These are phyloP conservation scores for Lepidium aucheri DNA, from an alignment of 345 rosid species.

Conservation along the genomic window DNA sequence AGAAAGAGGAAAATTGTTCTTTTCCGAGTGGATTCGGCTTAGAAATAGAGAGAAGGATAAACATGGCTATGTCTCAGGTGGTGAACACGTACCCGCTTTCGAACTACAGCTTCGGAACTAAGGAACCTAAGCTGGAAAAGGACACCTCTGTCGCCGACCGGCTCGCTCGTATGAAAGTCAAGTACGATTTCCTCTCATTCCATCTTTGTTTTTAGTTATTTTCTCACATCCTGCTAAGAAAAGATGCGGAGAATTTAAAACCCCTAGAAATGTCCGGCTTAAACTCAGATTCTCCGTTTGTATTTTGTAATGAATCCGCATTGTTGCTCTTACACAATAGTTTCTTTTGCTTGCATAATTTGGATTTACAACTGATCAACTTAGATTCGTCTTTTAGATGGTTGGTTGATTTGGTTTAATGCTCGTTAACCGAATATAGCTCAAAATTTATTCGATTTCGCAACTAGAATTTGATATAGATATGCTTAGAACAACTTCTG, in stretches of 20 bases:
- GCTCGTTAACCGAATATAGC: not conserved
- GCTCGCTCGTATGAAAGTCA: constrained; percentile 98
- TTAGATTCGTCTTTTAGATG: not conserved
- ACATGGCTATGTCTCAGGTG: constrained; percentile 68
- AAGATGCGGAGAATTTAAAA: not conserved
- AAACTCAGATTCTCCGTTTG: not conserved
- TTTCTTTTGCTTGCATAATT: not conserved
- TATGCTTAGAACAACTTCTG: not conserved
- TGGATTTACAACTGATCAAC: not conserved
- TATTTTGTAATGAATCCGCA: not conserved
- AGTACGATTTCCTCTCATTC: constrained; percentile 32
- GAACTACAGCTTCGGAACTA: constrained; percentile 92
- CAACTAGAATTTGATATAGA: not conserved
- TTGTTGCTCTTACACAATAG: not conserved
- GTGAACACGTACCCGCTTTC: constrained; percentile 90
- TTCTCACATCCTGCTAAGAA: not conserved
- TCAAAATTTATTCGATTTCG: not conserved
- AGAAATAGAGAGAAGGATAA: not conserved
- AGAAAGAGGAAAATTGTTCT: not conserved
- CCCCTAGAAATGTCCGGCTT: constrained; percentile 34
- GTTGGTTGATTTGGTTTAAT: not conserved
- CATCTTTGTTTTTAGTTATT: not conserved
- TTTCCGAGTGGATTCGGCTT: not conserved
- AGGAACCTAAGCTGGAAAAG: constrained; percentile 94
- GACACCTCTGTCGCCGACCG: constrained; percentile 97